Evolutionary conservation across 495 filamentous ascomycete species (phyloP).

Genomic region (Podospora pseudopauciseta): DNA sequence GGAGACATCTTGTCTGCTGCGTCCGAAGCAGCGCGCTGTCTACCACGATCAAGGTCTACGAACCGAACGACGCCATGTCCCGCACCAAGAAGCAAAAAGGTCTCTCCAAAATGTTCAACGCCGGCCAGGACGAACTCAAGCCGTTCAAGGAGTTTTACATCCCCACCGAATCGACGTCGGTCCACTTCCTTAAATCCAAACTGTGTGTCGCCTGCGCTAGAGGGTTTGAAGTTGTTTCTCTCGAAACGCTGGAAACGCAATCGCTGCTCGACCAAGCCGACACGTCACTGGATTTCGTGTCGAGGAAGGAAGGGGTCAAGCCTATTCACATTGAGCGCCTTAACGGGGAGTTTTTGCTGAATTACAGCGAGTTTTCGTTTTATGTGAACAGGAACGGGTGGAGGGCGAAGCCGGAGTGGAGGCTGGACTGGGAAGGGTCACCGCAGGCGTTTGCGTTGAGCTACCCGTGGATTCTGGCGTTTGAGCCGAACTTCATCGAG

Average conservation of each 20-base stretch:
- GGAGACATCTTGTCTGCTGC: slow-evolving; percentile 89
- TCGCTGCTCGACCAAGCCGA: slow-evolving; percentile 96
- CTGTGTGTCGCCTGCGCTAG: slow-evolving; percentile 92
- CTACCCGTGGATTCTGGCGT: slow-evolving; percentile 93
- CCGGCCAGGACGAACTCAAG: slow-evolving; percentile 87
- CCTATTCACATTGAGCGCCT: slow-evolving; percentile 98
- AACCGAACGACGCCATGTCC: slow-evolving; percentile 87
- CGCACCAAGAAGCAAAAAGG: slow-evolving; percentile 89
- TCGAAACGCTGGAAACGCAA: slow-evolving; percentile 97
- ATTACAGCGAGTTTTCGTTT: slow-evolving; percentile 97
- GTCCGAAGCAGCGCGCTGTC: slow-evolving; percentile 87
- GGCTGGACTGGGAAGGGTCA: slow-evolving; percentile 93
- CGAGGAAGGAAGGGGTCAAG: slow-evolving; percentile 84
- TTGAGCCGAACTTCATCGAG: slow-evolving; percentile 98
- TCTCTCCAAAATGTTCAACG: slow-evolving; percentile 89
- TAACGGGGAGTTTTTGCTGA: slow-evolving; percentile 93
- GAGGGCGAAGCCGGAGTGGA: slow-evolving; percentile 93
- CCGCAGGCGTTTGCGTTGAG: slow-evolving; percentile 89
- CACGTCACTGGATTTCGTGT: slow-evolving; percentile 94
- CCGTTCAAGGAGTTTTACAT: slow-evolving; percentile 99
- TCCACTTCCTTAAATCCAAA: slow-evolving; percentile 95
- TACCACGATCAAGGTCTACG: slow-evolving; percentile 95
- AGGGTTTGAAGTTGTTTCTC: slow-evolving; percentile 94
- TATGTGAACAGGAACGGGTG: slow-evolving; percentile 99
- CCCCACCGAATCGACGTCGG: slow-evolving; percentile 89